These are phyloP conservation scores for Naematelia aurantialba DNA, from an alignment of 768 basidiomycete species.

Conservation along the genomic window DNA sequence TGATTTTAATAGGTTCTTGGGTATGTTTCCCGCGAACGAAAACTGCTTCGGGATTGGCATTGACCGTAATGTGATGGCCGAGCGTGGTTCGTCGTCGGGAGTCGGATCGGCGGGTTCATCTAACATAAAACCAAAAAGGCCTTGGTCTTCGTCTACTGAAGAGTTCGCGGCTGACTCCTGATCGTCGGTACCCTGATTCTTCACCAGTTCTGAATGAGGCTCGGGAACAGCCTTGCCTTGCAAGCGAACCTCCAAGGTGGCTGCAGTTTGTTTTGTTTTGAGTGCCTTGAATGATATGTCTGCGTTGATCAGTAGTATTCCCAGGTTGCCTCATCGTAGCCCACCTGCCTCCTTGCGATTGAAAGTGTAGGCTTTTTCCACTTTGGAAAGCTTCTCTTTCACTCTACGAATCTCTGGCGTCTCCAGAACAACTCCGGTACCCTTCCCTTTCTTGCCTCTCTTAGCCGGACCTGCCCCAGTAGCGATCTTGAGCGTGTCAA, in stretches of 20 bases:
- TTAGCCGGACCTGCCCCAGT: constrained; percentile 11
- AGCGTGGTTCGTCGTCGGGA: neutral
- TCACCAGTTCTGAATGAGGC: neutral
- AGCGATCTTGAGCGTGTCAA: constrained; percentile 25
- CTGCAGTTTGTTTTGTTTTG: constrained; percentile 33
- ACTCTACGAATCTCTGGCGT: constrained; percentile 37
- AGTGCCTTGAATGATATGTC: constrained; percentile 31
- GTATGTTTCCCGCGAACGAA: constrained; percentile 65
- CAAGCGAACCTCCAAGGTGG: constrained; percentile 25
- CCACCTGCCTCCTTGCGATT: constrained; percentile 47
- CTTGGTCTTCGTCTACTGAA: constrained; percentile 44
- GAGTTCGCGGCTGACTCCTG: neutral
- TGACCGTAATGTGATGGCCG: constrained; percentile 54
- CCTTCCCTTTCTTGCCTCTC: constrained; percentile 36
- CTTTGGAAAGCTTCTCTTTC: constrained; percentile 32
- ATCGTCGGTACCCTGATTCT: neutral
- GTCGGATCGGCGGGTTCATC: constrained; percentile 53
- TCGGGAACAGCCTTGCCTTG: constrained; percentile 12
- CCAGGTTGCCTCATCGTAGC: constrained; percentile 1
- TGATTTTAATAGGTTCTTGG: constrained; percentile 69
- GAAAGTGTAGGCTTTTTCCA: constrained; percentile 50
- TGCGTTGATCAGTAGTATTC: constrained; percentile 8
- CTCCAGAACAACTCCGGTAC: constrained; percentile 28
- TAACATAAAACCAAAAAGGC: constrained; percentile 69
- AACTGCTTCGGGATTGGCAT: constrained; percentile 80